phyloP scores from a whole-genome alignment of 768 basidiomycete genomes.

The Sistotremastrum niveocremeum region DNA sequence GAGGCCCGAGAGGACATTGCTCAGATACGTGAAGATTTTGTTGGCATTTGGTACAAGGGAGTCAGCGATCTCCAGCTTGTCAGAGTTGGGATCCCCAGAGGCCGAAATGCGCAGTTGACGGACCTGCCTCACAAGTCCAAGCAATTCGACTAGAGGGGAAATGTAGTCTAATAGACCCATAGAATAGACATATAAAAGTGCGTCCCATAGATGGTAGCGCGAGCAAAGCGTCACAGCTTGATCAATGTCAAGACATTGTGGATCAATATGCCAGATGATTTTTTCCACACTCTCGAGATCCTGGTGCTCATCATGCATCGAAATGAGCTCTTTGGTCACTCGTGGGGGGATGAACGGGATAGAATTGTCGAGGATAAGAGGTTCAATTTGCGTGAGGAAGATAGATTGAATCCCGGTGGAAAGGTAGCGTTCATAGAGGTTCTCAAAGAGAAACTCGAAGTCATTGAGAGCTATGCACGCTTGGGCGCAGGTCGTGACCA shows the following conservation, averaged over 20 bases:
- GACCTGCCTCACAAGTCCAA: conserved; percentile 61
- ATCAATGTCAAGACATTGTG: conserved; percentile 81
- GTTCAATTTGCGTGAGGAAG: conserved; percentile 70
- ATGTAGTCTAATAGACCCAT: conserved; percentile 80
- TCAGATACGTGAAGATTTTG: conserved; percentile 84
- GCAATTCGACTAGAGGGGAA: conserved; percentile 74
- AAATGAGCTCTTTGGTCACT: conserved; percentile 75
- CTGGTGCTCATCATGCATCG: conserved; percentile 61
- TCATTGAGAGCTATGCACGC: conserved; percentile 74
- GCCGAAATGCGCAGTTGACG: conserved; percentile 28
- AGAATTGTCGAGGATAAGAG: conserved; percentile 62
- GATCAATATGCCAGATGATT: conserved; percentile 94
- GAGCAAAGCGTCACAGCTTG: conserved; percentile 84
- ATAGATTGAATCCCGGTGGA: conserved; percentile 73
- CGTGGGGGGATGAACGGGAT: conserved; percentile 71
- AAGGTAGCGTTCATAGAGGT: conserved; percentile 83
- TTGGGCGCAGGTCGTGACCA: conserved; percentile 63
- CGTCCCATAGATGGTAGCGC: conserved; percentile 74
- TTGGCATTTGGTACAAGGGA: conserved; percentile 61
- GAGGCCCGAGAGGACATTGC: conserved; percentile 65
- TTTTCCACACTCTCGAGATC: conserved; percentile 56
- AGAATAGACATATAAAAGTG: conserved; percentile 88
- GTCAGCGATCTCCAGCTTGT: conserved; percentile 34
- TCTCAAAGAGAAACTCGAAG: conserved; percentile 83
- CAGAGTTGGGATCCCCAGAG: conserved; percentile 15